Evolutionary conservation across 2,329 filamentous ascomycete species (phyloP).

Genomic region (Alternaria sp.): DNA sequence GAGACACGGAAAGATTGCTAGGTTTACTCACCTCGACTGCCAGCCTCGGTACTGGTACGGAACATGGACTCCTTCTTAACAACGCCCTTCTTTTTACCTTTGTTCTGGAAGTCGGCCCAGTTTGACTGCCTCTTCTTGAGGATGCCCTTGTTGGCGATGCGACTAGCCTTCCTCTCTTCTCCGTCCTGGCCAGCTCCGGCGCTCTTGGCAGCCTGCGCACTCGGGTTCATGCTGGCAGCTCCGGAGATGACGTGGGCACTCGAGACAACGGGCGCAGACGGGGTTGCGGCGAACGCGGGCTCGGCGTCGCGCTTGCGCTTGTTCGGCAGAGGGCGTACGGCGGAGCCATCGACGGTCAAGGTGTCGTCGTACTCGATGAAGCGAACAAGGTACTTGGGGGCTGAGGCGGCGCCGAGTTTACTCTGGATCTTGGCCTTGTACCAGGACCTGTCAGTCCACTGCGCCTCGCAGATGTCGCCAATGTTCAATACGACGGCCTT

Average conservation of each 20-base stretch:
- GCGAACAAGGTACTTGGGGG: conserved; percentile 91
- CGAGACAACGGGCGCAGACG: conserved; percentile 47
- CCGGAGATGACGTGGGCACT: conserved; percentile 66
- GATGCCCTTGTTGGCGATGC: conserved; percentile 88
- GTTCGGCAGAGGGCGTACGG: conserved; percentile 40
- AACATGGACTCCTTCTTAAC: conserved; percentile 99
- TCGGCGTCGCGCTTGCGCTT: conserved; percentile 81
- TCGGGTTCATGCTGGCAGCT: conserved; percentile 70
- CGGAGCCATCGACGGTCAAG: conserved; percentile 67
- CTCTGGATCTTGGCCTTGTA: conserved; percentile 93
- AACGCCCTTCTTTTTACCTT: conserved; percentile 62
- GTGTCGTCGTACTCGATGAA: conserved; percentile 95
- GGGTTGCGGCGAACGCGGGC: conserved; percentile 63
- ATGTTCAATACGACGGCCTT: conserved; percentile 71
- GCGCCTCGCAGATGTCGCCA: conserved; percentile 88
- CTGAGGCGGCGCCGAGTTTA: conserved; percentile 88
- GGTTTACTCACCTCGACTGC: conserved; percentile 74
- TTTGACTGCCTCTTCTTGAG: conserved; percentile 89
- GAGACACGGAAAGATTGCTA: neutral
- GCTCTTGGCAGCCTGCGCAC: conserved; percentile 68
- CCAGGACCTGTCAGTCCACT: conserved; percentile 89
- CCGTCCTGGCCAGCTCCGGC: conserved; percentile 67
- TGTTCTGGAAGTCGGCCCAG: conserved; percentile 91
- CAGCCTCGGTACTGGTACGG: conserved; percentile 83
- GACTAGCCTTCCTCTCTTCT: conserved; percentile 71